A percentile compares a stretch with the other conserved stretches of the same genome.
These are phyloP conservation scores for Lepidium africanum DNA, from an alignment of 345 rosid species.

Conservation along the genomic window DNA sequence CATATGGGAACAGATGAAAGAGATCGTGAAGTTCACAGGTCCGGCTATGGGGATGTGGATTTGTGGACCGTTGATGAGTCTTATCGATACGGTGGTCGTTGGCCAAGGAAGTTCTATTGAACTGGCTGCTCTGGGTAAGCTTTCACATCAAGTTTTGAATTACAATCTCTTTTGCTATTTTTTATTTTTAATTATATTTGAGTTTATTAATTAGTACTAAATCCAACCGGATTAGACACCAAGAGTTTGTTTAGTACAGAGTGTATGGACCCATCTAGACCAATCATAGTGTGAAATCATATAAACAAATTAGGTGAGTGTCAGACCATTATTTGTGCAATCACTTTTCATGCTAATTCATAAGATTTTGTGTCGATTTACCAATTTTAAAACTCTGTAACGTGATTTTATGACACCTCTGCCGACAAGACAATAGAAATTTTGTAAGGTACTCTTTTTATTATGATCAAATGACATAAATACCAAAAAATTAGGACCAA, in stretches of 20 bases:
- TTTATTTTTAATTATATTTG: too few relatives aligned
- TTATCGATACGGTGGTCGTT: conserved; percentile 78
- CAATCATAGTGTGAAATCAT: background rate
- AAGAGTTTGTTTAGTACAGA: background rate
- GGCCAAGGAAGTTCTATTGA: conserved; percentile 89
- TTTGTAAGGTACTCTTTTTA: too few relatives aligned
- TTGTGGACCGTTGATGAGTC: conserved; percentile 96
- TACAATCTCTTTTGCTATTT: too few relatives aligned
- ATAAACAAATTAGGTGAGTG: background rate
- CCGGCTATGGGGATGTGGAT: conserved; percentile 92
- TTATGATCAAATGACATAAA: too few relatives aligned
- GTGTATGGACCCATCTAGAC: background rate
- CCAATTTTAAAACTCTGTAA: background rate
- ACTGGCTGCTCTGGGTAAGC: conserved; percentile 85
- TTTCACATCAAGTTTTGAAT: background rate
- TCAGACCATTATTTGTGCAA: background rate
- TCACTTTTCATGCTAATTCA: background rate
- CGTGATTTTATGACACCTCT: background rate
- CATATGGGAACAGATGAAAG: conserved; percentile 73
- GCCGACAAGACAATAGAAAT: too few relatives aligned
- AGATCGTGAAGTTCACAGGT: conserved; percentile 74
- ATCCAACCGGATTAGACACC: background rate
- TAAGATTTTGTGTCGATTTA: background rate
- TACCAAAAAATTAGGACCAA: background rate
- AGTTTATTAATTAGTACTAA: background rate